Percentiles rank a stretch among this genome's conserved stretches.
These are phyloP conservation scores for Crataegus laevigata DNA, from an alignment of 306 rosid genomes.

Conservation along the genomic window DNA sequence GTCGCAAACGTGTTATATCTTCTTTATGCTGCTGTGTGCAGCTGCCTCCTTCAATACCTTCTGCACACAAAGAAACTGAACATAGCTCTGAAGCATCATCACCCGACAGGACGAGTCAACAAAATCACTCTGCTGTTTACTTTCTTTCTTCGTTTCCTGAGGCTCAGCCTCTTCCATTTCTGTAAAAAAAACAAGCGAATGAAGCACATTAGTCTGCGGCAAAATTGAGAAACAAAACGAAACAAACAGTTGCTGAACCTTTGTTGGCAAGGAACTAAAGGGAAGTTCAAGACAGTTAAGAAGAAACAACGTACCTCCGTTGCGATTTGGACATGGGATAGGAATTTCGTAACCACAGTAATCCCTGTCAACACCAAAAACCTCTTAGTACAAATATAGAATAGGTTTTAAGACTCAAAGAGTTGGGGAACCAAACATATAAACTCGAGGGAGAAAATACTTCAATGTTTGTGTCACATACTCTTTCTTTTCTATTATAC, in stretches of 20 bases:
- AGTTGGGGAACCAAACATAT: background rate
- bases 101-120: conserved; percentile 42
- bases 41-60: conserved; percentile 50
- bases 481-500: conserved; percentile 29
- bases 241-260: background rate
- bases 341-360: conserved; percentile 23
- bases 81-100: conserved; percentile 56
- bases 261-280: background rate
- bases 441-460: conserved; percentile 4
- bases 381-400: conserved; percentile 14
- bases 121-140: conserved; percentile 25
- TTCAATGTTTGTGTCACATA: conserved; percentile 23
- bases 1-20: conserved; percentile 23
- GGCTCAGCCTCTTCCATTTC: conserved; percentile 28
- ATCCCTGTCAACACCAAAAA: conserved; percentile 37
- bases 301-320: conserved; percentile 38
- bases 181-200: conserved; percentile 18
- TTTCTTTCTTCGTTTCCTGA: conserved; percentile 27
- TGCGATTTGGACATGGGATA: conserved; percentile 27
- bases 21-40: conserved; percentile 23
- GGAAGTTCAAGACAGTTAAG: background rate
- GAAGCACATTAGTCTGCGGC: background rate
- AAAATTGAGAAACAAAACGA: background rate
- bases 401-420: background rate
- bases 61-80: conserved; percentile 68